A percentile compares a stretch with the other conserved stretches of the same genome.
Evolutionary conservation across 192 early-diverging fungal genomes (phyloP).

Genomic region (Obelidium mucronatum): DNA sequence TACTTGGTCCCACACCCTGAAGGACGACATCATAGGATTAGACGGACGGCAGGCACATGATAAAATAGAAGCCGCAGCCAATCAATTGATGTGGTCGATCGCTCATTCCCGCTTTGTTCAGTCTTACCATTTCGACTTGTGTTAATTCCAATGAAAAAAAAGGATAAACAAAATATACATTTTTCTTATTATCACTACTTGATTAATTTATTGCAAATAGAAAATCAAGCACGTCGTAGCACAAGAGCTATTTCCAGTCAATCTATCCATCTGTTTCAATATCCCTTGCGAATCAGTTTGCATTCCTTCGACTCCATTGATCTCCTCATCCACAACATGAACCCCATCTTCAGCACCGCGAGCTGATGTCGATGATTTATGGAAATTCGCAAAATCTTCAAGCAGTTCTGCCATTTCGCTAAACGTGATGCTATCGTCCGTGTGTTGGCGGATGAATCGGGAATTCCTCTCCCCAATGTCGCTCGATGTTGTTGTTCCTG

Average conservation of each 20-base stretch:
- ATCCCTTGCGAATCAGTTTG: conserved; percentile 3
- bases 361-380: background rate
- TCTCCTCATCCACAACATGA: background rate
- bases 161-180: too few relatives aligned
- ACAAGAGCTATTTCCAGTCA: background rate
- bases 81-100: too few relatives aligned
- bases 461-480: background rate
- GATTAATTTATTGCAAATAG: background rate
- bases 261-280: conserved; percentile 31
- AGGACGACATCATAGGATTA: background rate
- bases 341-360: background rate
- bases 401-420: conserved; percentile 13
- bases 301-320: background rate
- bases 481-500: too few relatives aligned
- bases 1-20: conserved; percentile 10
- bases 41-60: background rate
- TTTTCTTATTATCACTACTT: background rate
- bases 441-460: background rate
- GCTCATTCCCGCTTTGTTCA: too few relatives aligned
- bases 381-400: conserved; percentile 11
- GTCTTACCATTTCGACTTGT: too few relatives aligned
- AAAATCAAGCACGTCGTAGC: too few relatives aligned
- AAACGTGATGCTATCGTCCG: conserved; percentile 11
- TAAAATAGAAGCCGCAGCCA: background rate
- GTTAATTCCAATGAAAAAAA: too few relatives aligned